Base-by-base conservation (phyloP, 805 yeast species). In the Starmerella etchellsii region DNA sequence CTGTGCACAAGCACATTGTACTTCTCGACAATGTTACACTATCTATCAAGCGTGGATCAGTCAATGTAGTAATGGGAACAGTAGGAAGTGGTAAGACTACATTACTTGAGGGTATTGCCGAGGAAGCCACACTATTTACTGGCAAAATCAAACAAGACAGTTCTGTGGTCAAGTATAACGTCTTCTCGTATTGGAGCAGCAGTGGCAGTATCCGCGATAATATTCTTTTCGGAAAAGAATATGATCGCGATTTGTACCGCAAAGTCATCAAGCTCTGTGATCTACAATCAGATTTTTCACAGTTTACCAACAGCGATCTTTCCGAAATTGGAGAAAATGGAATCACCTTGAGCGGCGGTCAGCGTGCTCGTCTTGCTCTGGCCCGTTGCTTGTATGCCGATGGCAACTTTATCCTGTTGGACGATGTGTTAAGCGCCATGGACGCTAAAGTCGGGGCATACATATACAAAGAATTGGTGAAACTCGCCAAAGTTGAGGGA, bases 401-500 rank as follows among this genome's bases (percentile, higher is more conserved):
- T 32, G 64, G 69, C 19, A 82, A 79, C 47, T 70, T 81, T 31
- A 63, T 79, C 10, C 56, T 83, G 33, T 59, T 82, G 43, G 94
- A 82, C 55, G 94, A 82, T 58, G 84, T 81, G n/a, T 65, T 83
- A 44, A 74, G 83, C 64, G 94, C 94, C 2, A 91, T 82, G 21
- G 94, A 83, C 63, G 81, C 91, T 10, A 72, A 81, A 52, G 94
- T 82, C 19, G 91, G 91, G n/a, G 72, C 70, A 36, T 79, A 75
- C 48, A 78, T 82, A 36, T 71, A 81, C 71, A 23, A 21, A 13
- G 71, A 74, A 26, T 64, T 72, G 31, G 81, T 93, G 59, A 57
- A 81, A 29, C 48, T 70, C 45, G 83, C 80, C 0, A 45, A 72
- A 16, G 55, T 81, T 42, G 60, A 62, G 30, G 59, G 60, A 19